These are phyloP conservation scores for Calcarisporium arbuscula DNA, from an alignment of 2,329 filamentous ascomycete species.

Conservation along the genomic window DNA sequence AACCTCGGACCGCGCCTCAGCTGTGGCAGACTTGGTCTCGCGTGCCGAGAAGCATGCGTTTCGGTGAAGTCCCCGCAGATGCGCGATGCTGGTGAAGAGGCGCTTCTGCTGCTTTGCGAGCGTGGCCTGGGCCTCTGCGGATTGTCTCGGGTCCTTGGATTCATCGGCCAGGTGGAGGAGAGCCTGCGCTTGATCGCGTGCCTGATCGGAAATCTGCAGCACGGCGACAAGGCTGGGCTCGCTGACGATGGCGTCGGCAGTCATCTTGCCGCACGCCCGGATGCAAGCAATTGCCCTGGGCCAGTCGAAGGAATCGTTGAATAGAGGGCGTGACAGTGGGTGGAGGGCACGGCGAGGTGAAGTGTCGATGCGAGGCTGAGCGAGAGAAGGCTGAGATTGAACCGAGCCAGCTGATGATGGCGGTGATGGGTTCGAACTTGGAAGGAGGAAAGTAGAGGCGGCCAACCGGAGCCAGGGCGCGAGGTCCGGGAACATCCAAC, in stretches of 20 bases:
- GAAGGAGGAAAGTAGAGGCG: too few species aligned
- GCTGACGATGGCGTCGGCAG: slow-evolving; percentile 32
- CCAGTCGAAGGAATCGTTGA: too few species aligned
- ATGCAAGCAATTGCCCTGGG: too few species aligned
- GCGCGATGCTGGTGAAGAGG: slow-evolving; percentile 71
- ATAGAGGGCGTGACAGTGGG: too few species aligned
- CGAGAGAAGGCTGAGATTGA: too few species aligned
- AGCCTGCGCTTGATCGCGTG: slow-evolving; percentile 63
- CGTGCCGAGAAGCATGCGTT: slow-evolving; percentile 74
- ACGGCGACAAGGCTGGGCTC: slow-evolving; percentile 55
- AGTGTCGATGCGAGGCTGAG: too few species aligned
- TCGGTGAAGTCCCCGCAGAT: slow-evolving; percentile 77
- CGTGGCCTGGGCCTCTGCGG: slow-evolving; percentile 46
- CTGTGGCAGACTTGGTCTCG: slow-evolving; percentile 78
- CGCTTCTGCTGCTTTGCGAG: slow-evolving; percentile 73
- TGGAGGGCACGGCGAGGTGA: too few species aligned
- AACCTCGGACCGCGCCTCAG: slow-evolving; percentile 83
- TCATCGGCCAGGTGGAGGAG: slow-evolving; percentile 52
- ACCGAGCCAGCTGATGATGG: too few species aligned
- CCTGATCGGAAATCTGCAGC: slow-evolving; percentile 64
- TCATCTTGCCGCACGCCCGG: too few species aligned
- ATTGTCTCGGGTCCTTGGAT: slow-evolving; percentile 34
- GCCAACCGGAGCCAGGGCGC: too few species aligned
- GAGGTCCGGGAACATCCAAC: too few species aligned
- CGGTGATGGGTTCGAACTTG: too few species aligned